phyloP scores from a whole-genome alignment of 345 rosid species.

The Brassica incana region DNA sequence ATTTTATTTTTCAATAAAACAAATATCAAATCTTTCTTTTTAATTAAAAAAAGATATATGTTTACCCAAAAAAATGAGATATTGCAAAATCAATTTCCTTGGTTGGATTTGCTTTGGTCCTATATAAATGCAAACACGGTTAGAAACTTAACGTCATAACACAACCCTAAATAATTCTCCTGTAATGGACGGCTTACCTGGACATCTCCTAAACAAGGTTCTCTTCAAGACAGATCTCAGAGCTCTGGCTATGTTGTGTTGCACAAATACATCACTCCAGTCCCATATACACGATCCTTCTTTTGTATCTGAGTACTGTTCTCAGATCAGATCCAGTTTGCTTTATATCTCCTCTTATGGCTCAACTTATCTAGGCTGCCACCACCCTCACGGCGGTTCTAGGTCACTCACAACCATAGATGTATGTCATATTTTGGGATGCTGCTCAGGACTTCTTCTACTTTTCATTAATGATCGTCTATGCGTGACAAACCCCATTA shows the following conservation, averaged over 20 bases:
- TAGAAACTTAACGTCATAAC: background rate
- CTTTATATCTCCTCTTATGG: background rate
- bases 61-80: too few species aligned
- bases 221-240: conserved; percentile 20
- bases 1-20: background rate
- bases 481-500: background rate
- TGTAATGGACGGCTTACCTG: conserved; percentile 1
- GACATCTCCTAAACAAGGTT: background rate
- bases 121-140: background rate
- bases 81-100: background rate
- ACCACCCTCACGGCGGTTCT: background rate
- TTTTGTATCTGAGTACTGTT: background rate
- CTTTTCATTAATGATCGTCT: background rate
- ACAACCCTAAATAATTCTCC: background rate
- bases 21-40: background rate
- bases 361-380: background rate
- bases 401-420: background rate
- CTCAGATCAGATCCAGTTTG: background rate
- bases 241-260: background rate
- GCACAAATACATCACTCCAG: background rate
- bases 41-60: too few species aligned
- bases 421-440: background rate
- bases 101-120: background rate
- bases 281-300: background rate
- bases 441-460: conserved; percentile 9